phyloP scores from a whole-genome alignment of 257 asterid genomes.

The Solanum pinnatisectum region DNA sequence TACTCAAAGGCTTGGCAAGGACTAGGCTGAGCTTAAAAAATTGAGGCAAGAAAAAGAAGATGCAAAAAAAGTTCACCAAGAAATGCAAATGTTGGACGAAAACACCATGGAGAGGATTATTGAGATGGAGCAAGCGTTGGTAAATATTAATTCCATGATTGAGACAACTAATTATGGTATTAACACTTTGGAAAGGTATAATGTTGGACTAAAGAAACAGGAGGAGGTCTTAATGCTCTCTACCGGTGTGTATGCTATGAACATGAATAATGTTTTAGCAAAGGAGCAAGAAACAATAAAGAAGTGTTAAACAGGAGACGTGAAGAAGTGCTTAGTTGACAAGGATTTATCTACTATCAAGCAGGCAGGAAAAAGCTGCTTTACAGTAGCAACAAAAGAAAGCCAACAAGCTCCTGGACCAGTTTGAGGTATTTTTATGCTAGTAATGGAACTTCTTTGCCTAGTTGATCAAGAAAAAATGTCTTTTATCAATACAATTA shows the following conservation, averaged over 20 bases:
- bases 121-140: constrained; percentile 56
- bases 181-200: constrained; percentile 37
- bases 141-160: constrained; percentile 31
- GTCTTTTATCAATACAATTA: neutral
- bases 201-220: constrained; percentile 20
- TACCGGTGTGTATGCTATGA: constrained; percentile 11
- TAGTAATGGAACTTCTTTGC: neutral
- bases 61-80: constrained; percentile 37
- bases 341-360: constrained; percentile 26
- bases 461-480: neutral
- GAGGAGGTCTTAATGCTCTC: constrained; percentile 34
- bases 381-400: constrained; percentile 24
- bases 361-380: constrained; percentile 14
- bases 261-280: constrained; percentile 27
- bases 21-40: constrained; percentile 44
- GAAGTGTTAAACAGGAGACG: constrained; percentile 31
- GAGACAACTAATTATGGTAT: constrained; percentile 25
- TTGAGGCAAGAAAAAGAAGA: constrained; percentile 68
- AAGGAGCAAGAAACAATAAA: constrained; percentile 42
- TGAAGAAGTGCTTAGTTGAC: constrained; percentile 24
- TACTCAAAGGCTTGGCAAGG: constrained; percentile 49
- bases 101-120: constrained; percentile 38
- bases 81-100: constrained; percentile 51
- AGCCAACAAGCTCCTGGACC: constrained; percentile 28
- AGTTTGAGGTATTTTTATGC: constrained; percentile 48